Evolutionary conservation across 2,329 filamentous ascomycete species (phyloP).

Genomic region (Penicillium sp.): DNA sequence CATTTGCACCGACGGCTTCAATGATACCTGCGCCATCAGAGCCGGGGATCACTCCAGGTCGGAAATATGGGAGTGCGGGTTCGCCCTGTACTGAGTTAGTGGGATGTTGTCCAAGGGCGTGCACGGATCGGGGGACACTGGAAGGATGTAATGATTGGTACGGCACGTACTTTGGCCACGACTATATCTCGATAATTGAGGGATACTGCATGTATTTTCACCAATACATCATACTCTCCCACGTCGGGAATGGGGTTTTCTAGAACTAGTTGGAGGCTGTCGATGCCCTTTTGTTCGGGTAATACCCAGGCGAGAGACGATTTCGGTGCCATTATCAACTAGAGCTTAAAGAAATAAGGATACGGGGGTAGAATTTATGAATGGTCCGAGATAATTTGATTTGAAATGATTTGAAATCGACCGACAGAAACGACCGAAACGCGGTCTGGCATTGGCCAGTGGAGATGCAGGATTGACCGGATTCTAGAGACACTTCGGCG

Average conservation of each 20-base stretch:
- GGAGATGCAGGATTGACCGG: neutral
- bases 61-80: neutral
- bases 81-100: too few relatives aligned
- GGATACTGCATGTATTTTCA: constrained; percentile 56
- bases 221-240: constrained; percentile 69
- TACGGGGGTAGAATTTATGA: too few relatives aligned
- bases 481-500: neutral
- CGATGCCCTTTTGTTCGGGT: constrained; percentile 37
- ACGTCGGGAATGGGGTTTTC: constrained; percentile 58
- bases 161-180: constrained; percentile 32
- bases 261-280: constrained; percentile 56
- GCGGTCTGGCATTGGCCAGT: neutral
- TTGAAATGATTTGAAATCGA: too few relatives aligned
- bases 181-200: constrained; percentile 49
- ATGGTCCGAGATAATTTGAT: too few relatives aligned
- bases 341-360: too few relatives aligned
- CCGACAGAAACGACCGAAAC: neutral
- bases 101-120: too few relatives aligned
- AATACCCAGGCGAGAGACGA: constrained; percentile 15
- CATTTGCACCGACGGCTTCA: constrained; percentile 53
- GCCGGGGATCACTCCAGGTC: constrained; percentile 38
- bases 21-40: constrained; percentile 49
- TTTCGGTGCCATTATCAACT: neutral
- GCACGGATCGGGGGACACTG: too few relatives aligned
- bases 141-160: too few relatives aligned